Base-by-base conservation (phyloP, 805 yeast species). In the Metschnikowia anglica region DNA sequence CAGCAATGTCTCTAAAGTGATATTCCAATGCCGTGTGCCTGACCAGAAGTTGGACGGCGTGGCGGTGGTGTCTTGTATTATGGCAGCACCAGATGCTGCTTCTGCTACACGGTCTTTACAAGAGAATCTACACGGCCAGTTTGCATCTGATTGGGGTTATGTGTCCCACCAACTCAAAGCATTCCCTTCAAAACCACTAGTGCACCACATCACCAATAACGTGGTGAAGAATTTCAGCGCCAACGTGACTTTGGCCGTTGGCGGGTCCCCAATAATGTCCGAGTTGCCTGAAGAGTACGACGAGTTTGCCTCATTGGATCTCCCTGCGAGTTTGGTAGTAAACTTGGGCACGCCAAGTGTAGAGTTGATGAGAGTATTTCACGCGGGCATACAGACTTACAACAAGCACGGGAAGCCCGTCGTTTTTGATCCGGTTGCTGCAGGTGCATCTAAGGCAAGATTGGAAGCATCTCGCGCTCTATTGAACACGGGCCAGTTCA, bases 211-310 rank as follows among this genome's bases (percentile, higher is more conserved):
- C 45, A 89, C 96, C 16, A 89, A 89, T 57, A 76, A 74, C 43
- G 97, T 90, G n/a, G 96, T 86, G 20, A 86, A 86, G 56, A 85
- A 87, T 60, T 80, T 87, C 58, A 83, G 89, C 44, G 97, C 97
- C 5, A 89, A 89, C 56, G 86, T 87, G 5, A 79, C 93, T 0
- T 67, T 90, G 43, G 88, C 97, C 0, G 64, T 84, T 15, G 95
- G 95, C 4, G 93, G 84, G 0, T 82, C 95, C 2, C 97, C 97
- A 1, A 80, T 86, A 15, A 89, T 89, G 97, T 82, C 93, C 15
- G 95, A 87, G 55, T 70, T 80, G 27, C 55, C 69, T 1, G 74
- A 70, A 1, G 97, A 90, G 55, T 88, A 76, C 51, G 74, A 61
- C 5, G 91, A 85, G 16, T 70, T 90, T 37, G 80, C 91, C 0